These are phyloP conservation scores for Sinapis alba DNA, from an alignment of 441 rosid species.

Conservation along the genomic window DNA sequence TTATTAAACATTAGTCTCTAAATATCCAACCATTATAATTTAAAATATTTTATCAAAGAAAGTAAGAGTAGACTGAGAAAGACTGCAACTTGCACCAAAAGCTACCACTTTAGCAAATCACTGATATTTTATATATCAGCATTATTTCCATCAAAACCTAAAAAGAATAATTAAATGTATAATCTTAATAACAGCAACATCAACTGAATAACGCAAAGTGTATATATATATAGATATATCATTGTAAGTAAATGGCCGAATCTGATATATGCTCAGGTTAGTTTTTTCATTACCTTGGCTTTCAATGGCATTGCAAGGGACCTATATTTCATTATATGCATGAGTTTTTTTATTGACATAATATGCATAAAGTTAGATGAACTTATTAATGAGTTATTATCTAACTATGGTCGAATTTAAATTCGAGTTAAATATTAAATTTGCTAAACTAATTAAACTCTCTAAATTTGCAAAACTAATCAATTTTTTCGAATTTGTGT, in stretches of 20 bases:
- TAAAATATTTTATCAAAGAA: constrained; percentile 15
- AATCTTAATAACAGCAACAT: not conserved
- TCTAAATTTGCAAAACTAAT: not conserved
- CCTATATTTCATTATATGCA: not conserved
- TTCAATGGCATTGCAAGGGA: not conserved
- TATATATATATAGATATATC: not conserved
- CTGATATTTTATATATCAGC: not conserved
- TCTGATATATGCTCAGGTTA: not conserved
- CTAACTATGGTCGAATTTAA: not conserved
- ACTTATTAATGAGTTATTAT: not conserved
- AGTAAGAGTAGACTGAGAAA: constrained; percentile 9
- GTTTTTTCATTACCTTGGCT: not conserved
- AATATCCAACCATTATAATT: constrained; percentile 19
- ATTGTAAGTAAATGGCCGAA: not conserved
- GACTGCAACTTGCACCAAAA: constrained; percentile 38
- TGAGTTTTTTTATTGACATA: too few relatives aligned
- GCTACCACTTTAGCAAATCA: constrained; percentile 31
- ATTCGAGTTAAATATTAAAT: not conserved
- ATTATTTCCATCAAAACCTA: constrained; percentile 14
- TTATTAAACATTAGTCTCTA: not conserved
- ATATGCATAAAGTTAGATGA: not conserved
- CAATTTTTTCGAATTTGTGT: not conserved
- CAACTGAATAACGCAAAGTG: not conserved
- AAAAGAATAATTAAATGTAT: not conserved
- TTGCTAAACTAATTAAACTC: not conserved